phyloP scores from a whole-genome alignment of 1,284 basidiomycete genomes.

The Heterobasidion occidentale region DNA sequence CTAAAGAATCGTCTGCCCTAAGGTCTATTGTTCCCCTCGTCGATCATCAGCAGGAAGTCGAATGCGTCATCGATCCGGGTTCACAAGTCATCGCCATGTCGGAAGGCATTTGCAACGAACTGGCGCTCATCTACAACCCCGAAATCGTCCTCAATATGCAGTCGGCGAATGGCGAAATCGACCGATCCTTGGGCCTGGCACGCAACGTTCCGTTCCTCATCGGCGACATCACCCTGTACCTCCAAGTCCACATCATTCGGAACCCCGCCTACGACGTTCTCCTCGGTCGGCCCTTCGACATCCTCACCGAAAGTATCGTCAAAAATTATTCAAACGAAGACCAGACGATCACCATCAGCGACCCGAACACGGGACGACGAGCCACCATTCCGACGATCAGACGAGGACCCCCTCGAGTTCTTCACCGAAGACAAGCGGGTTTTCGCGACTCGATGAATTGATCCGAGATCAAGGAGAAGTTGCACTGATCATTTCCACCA shows the following conservation, averaged over 20 bases:
- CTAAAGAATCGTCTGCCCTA: background rate
- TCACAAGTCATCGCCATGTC: background rate
- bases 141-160: background rate
- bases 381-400: background rate
- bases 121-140: background rate
- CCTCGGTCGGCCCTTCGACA: background rate
- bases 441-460: background rate
- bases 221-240: slow-evolving; percentile 11
- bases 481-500: background rate
- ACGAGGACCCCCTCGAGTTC: background rate
- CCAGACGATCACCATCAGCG: background rate
- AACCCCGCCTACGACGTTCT: slow-evolving; percentile 23
- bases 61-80: background rate
- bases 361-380: background rate
- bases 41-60: background rate
- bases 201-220: background rate
- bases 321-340: background rate
- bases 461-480: background rate
- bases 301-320: background rate
- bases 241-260: slow-evolving; percentile 18
- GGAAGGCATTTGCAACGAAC: background rate
- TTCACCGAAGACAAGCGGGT: background rate
- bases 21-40: background rate
- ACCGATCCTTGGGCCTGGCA: slow-evolving; percentile 17
- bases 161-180: slow-evolving; percentile 19